Base-by-base conservation (phyloP, 192 early-diverging fungal genomes). In the Coemansia sp. region DNA sequence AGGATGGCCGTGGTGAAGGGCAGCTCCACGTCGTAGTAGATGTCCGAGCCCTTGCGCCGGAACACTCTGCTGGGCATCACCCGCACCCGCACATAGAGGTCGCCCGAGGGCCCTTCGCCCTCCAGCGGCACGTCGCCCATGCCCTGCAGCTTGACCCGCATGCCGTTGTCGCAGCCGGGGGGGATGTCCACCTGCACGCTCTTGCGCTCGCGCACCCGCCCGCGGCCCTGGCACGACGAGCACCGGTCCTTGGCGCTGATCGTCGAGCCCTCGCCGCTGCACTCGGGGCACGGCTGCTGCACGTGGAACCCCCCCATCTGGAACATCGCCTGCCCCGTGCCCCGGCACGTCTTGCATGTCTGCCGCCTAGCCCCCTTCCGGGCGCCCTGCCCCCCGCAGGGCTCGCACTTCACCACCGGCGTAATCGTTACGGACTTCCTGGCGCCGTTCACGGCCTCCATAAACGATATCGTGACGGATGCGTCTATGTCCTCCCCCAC, bases 251-350 rank as follows among this genome's bases (percentile, higher is more conserved):
- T 85, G 50, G 68, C 59, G 2, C 80, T 81, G 36, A 97, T 80
- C 43, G 74, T 63, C 9, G 81, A 72, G 3, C 96, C 96, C 44
- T 84, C 82, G 48, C 94, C 96, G 18, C 86, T 83, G 74, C 96
- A 99, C 3, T 84, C 81, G 14, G 77, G 65, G 70, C 96, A 99
- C 7, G 87, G 79, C 47, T 87, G 84, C 53, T 84, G 83, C 85
- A 96, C 91, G 46, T 92, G 89, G 84, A 94, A 96, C 26, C 94
- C 94, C 31, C 93, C 91, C 59, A 91, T 82, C 9, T 72, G 57
- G 70, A 94, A 91, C 43, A 82, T 82, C 57, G 89, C 85, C 61
- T 89, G 84, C 28, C 96, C 96, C 2, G 87, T 80, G 21, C 96
- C 96, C 13, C 83, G 73, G 69, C 96, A 99, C 5, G 73, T 67